Percentiles rank a stretch among this genome's conserved stretches.
phyloP scores from a whole-genome alignment of 2,329 filamentous ascomycete species.

The Exophiala mesophila region DNA sequence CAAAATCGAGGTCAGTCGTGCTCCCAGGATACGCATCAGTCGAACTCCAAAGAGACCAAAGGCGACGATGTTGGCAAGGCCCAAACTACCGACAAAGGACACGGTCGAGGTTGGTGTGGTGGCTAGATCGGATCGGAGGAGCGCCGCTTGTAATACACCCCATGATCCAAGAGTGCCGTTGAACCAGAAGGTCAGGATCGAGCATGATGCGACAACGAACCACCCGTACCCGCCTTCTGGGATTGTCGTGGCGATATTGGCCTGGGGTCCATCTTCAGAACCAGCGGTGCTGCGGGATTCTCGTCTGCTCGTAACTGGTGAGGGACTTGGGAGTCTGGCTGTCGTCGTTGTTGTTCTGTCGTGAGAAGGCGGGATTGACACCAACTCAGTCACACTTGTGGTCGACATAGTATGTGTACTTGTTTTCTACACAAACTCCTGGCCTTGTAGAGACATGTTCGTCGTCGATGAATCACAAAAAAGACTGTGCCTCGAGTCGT shows the following conservation, averaged over 20 bases:
- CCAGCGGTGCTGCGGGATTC: too few relatives aligned
- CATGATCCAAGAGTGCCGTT: constrained; percentile 53
- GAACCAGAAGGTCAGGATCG: constrained; percentile 52
- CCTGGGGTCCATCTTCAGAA: too few relatives aligned
- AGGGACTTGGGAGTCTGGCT: too few relatives aligned
- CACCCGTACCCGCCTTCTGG: constrained; percentile 55
- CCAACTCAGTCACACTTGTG: too few relatives aligned
- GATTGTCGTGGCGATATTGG: constrained; percentile 43
- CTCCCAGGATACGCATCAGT: constrained; percentile 47
- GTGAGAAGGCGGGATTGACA: too few relatives aligned
- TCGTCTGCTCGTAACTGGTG: too few relatives aligned
- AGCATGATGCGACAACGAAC: constrained; percentile 49
- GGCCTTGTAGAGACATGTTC: too few relatives aligned
- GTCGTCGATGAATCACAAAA: too few relatives aligned
- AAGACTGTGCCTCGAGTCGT: too few relatives aligned
- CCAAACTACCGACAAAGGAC: constrained; percentile 55
- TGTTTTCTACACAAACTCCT: too few relatives aligned
- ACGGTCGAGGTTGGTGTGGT: constrained; percentile 45
- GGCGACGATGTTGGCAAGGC: constrained; percentile 47
- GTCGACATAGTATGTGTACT: too few relatives aligned
- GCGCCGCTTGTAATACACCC: constrained; percentile 55
- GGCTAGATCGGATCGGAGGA: constrained; percentile 38
- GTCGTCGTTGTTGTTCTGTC: too few relatives aligned
- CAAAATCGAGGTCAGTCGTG: constrained; percentile 42
- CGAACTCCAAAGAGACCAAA: constrained; percentile 50